Conservation (phyloP, 371 early-diverging fungal genomes). For the Amoeboaphelidium protococcarum region DNA sequence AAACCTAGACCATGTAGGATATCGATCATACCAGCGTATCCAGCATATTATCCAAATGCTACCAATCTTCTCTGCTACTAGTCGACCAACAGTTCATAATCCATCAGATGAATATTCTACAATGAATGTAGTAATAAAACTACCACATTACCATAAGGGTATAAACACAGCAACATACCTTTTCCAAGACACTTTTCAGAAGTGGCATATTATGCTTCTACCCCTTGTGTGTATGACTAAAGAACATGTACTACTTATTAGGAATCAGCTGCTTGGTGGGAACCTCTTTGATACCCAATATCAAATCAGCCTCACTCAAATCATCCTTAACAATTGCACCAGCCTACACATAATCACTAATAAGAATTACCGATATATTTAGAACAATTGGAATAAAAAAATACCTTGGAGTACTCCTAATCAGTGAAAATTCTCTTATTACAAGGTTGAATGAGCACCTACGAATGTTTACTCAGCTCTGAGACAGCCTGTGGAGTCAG, state of each 20-base stretch:
- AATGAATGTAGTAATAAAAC: neutral
- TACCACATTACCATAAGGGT: neutral
- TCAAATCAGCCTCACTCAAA: slow-evolving; percentile 57
- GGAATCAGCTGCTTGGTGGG: slow-evolving; percentile 48
- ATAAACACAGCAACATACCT: neutral
- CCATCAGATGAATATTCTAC: slow-evolving; percentile 66
- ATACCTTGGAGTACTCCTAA: slow-evolving; percentile 40
- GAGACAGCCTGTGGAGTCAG: slow-evolving; percentile 45
- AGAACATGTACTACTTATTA: slow-evolving; percentile 71
- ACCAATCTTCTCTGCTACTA: slow-evolving; percentile 45
- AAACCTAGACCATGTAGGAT: slow-evolving; percentile 72
- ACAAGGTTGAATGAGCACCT: slow-evolving; percentile 66
- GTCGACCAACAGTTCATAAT: slow-evolving; percentile 82
- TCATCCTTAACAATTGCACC: slow-evolving; percentile 73
- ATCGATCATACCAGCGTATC: slow-evolving; percentile 85
- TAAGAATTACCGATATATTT: neutral
- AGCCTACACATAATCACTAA: slow-evolving; percentile 19
- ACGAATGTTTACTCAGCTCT: slow-evolving; percentile 40
- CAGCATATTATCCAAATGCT: slow-evolving; percentile 74
- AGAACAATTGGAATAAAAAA: neutral
- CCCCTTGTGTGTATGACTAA: slow-evolving; percentile 94
- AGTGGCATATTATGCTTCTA: slow-evolving; percentile 54
- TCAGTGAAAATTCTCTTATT: slow-evolving; percentile 69
- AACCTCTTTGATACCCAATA: slow-evolving; percentile 90
- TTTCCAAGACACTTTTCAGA: neutral